Percentiles rank a stretch among this genome's conserved stretches.
phyloP scores from a whole-genome alignment of 2,329 filamentous ascomycete genomes.

The Albifimbria verrucaria region DNA sequence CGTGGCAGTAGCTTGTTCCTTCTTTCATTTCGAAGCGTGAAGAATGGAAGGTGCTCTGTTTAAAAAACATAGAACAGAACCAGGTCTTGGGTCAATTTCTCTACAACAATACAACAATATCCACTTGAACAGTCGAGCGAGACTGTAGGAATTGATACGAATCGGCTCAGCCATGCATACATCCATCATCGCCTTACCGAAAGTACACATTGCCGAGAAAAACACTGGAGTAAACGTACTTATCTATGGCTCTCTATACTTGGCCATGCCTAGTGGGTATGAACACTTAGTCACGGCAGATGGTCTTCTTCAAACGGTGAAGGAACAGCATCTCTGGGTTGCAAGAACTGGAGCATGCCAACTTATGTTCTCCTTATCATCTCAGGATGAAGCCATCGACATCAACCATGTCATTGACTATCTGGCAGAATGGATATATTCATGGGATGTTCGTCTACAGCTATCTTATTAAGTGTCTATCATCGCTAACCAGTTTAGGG shows the following conservation, averaged over 20 bases:
- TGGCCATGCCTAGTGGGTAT: conserved; percentile 18
- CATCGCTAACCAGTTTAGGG: conserved; percentile 15
- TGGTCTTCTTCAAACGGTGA: conserved; percentile 19
- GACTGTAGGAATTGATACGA: not conserved
- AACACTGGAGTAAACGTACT: conserved; percentile 18
- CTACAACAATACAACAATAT: too few relatives aligned
- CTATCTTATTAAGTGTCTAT: not conserved
- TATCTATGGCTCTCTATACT: conserved; percentile 20
- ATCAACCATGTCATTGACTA: conserved; percentile 3
- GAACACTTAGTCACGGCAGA: conserved; percentile 11
- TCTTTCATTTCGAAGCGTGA: too few relatives aligned
- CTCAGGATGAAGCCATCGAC: conserved; percentile 15
- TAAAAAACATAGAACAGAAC: too few relatives aligned
- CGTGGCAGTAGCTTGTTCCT: too few relatives aligned
- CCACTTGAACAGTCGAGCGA: too few relatives aligned
- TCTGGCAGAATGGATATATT: conserved; percentile 16
- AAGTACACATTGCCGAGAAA: conserved; percentile 16
- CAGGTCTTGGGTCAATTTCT: too few relatives aligned
- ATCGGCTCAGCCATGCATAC: not conserved
- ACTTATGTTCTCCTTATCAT: conserved; percentile 21
- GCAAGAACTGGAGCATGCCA: conserved; percentile 24
- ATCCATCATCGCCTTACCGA: conserved; percentile 18
- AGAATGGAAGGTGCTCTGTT: too few relatives aligned
- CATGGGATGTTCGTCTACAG: conserved; percentile 21
- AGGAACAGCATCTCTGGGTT: conserved; percentile 28